A percentile compares a stretch with the other conserved stretches of the same genome.
These are phyloP conservation scores for Albifimbria verrucaria DNA, from an alignment of 2,329 filamentous ascomycete species.

Conservation along the genomic window DNA sequence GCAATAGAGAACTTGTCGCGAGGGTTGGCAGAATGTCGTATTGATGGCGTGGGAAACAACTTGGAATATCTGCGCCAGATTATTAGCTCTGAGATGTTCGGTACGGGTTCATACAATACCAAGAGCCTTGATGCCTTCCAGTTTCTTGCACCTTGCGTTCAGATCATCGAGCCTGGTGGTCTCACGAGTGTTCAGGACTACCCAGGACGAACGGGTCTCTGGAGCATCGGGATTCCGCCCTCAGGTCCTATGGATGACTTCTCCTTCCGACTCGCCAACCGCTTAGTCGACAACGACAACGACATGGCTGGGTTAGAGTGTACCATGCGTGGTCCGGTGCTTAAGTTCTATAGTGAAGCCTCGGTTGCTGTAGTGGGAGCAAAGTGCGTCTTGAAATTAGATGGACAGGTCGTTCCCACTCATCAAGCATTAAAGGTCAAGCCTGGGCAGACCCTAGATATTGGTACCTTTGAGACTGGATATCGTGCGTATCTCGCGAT, in stretches of 20 bases:
- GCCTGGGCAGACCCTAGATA: too few species aligned
- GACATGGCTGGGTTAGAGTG: conserved; percentile 30
- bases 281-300: conserved; percentile 27
- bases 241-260: conserved; percentile 39
- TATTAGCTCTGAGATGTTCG: conserved; percentile 22
- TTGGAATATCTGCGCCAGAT: conserved; percentile 29
- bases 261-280: conserved; percentile 31
- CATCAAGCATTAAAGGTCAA: too few species aligned
- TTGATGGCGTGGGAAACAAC: conserved; percentile 31
- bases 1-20: conserved; percentile 61
- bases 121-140: conserved; percentile 28
- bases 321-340: conserved; percentile 27
- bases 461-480: too few species aligned
- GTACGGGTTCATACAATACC: conserved; percentile 26
- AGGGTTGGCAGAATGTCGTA: conserved; percentile 50
- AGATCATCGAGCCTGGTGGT: conserved; percentile 32
- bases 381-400: conserved; percentile 18
- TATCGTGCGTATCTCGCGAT: conserved; percentile 28
- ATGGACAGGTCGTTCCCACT: conserved; percentile 15
- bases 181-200: conserved; percentile 38
- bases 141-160: conserved; percentile 23
- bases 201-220: conserved; percentile 33
- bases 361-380: conserved; percentile 31
- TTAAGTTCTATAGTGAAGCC: conserved; percentile 29
- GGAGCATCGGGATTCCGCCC: conserved; percentile 36